A percentile compares a stretch with the other conserved stretches of the same genome.
Evolutionary conservation across 2,329 filamentous ascomycete species (phyloP).

Genomic region (Neoscytalidium dimidiatum): DNA sequence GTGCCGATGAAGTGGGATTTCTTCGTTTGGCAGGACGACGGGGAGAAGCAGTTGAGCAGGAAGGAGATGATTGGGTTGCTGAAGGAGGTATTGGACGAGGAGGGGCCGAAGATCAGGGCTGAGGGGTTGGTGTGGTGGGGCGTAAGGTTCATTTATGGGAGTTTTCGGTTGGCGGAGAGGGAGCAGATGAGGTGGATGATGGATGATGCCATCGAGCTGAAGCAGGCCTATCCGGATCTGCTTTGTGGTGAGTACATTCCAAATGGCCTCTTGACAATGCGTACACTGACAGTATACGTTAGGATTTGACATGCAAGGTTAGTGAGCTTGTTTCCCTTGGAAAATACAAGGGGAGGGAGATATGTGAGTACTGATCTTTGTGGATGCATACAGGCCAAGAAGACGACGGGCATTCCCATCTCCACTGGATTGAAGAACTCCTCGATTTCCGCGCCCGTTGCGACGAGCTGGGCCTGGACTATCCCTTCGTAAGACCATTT

Average conservation of each 20-base stretch:
- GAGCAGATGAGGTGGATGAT: constrained; percentile 55
- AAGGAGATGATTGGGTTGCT: constrained; percentile 63
- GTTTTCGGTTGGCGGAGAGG: constrained; percentile 60
- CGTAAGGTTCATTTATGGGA: constrained; percentile 72
- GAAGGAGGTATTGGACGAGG: constrained; percentile 52
- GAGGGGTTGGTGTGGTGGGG: constrained; percentile 48
- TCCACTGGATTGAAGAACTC: constrained; percentile 60
- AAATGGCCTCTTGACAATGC: background rate
- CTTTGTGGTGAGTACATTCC: constrained; percentile 71
- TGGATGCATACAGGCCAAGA: constrained; percentile 53
- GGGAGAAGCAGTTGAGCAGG: constrained; percentile 55
- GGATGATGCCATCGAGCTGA: constrained; percentile 63
- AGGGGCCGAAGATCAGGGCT: constrained; percentile 44
- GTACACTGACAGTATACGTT: background rate
- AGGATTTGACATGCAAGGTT: constrained; percentile 2
- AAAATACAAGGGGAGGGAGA: too few species aligned
- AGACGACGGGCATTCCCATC: constrained; percentile 61
- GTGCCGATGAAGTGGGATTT: constrained; percentile 68
- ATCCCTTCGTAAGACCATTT: constrained; percentile 57
- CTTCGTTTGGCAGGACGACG: constrained; percentile 61
- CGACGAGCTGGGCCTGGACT: constrained; percentile 49
- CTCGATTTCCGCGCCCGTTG: constrained; percentile 59
- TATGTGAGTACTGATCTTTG: background rate
- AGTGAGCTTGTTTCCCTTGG: background rate
- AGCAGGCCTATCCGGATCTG: constrained; percentile 56